Percentiles rank a stretch among this genome's conserved stretches.
These are phyloP conservation scores for Candida jianshihensis DNA, from an alignment of 805 yeast genomes.

Conservation along the genomic window DNA sequence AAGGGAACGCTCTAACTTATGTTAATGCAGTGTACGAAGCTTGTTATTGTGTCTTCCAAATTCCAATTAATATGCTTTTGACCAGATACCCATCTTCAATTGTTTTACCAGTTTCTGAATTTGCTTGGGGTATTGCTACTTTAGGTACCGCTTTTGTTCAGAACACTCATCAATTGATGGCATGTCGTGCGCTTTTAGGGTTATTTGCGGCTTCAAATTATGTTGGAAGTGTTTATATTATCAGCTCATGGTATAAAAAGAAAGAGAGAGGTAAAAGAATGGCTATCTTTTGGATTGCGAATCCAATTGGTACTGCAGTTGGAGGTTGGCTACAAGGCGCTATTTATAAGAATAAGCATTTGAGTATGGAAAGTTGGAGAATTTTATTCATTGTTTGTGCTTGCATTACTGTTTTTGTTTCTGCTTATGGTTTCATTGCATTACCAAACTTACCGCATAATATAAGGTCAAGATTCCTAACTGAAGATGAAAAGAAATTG, in stretches of 20 bases:
- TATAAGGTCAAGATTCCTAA: slow-evolving; percentile 18
- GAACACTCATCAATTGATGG: background rate
- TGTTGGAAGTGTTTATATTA: slow-evolving; percentile 20
- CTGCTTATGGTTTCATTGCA: slow-evolving; percentile 33
- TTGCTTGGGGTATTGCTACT: slow-evolving; percentile 24
- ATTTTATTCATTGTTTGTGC: slow-evolving; percentile 41
- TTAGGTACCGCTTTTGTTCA: slow-evolving; percentile 16
- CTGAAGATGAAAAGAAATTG: slow-evolving; percentile 21
- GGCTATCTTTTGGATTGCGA: slow-evolving; percentile 7
- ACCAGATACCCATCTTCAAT: background rate
- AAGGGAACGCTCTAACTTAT: slow-evolving; percentile 10
- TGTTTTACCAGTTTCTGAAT: background rate
- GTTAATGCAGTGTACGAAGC: slow-evolving; percentile 36
- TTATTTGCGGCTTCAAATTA: slow-evolving; percentile 17
- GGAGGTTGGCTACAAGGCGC: slow-evolving; percentile 21
- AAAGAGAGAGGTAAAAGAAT: slow-evolving; percentile 36
- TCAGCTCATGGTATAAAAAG: slow-evolving; percentile 36
- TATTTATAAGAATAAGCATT: slow-evolving; percentile 32
- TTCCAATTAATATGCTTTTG: background rate
- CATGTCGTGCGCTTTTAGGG: background rate
- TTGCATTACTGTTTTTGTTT: slow-evolving; percentile 34
- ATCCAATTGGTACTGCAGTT: slow-evolving; percentile 14
- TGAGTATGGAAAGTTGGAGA: slow-evolving; percentile 39
- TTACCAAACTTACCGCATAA: slow-evolving; percentile 31
- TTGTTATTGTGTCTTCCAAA: slow-evolving; percentile 33